A percentile compares a stretch with the other conserved stretches of the same genome.
Conservation (phyloP, 2,329 filamentous ascomycete species). For the Fusarium hostae region DNA sequence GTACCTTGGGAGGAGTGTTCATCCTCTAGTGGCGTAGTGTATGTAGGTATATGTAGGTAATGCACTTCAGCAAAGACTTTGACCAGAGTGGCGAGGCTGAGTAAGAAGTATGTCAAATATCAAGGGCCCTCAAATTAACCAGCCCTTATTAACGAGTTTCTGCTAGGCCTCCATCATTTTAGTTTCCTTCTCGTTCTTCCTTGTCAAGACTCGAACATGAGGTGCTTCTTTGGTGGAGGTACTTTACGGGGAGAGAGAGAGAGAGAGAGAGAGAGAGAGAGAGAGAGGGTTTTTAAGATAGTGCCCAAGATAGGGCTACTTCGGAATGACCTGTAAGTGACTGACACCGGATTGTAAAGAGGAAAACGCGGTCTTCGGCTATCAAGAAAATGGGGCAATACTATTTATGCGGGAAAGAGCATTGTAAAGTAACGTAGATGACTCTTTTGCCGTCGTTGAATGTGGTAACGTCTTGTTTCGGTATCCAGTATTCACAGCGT, state of each 20-base stretch:
- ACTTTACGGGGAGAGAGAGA: slow-evolving; percentile 32
- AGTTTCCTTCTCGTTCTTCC: neutral
- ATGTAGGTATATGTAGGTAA: slow-evolving; percentile 2
- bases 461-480: slow-evolving; percentile 10
- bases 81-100: slow-evolving; percentile 19
- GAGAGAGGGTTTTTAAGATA: slow-evolving; percentile 26
- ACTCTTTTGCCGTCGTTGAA: slow-evolving; percentile 36
- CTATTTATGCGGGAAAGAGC: slow-evolving; percentile 6
- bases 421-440: slow-evolving; percentile 16
- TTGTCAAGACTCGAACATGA: slow-evolving; percentile 34
- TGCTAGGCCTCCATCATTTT: slow-evolving; percentile 32
- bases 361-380: neutral
- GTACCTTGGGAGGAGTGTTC: slow-evolving; percentile 26
- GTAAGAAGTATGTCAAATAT: slow-evolving; percentile 7
- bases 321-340: neutral
- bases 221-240: slow-evolving; percentile 21
- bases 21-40: slow-evolving; percentile 31
- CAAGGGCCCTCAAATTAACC: slow-evolving; percentile 1
- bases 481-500: neutral
- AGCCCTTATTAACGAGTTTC: slow-evolving; percentile 1
- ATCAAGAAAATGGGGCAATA: neutral
- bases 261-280: too few relatives aligned
- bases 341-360: neutral
- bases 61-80: slow-evolving; percentile 18
- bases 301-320: slow-evolving; percentile 17